Evolutionary conservation across 2,329 filamentous ascomycete species (phyloP).

Genomic region (Talaromyces amestolkiae): DNA sequence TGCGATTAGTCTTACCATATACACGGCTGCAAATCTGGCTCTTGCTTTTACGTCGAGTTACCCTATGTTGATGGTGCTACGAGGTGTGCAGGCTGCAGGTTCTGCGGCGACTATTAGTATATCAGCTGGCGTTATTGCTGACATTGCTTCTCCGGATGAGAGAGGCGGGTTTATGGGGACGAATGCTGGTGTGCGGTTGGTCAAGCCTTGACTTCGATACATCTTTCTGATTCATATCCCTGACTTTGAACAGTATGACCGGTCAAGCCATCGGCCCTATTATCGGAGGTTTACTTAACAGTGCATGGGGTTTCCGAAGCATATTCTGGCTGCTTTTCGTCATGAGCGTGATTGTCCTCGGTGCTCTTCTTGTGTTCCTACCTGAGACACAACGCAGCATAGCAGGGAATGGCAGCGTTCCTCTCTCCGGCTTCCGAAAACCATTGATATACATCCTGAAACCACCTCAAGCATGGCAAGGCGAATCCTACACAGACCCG

Average conservation of each 20-base stretch:
- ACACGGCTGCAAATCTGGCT: constrained; percentile 33
- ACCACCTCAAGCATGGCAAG: background rate
- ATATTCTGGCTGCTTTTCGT: constrained; percentile 36
- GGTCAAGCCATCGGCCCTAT: constrained; percentile 31
- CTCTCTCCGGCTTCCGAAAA: constrained; percentile 20
- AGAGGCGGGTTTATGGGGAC: constrained; percentile 32
- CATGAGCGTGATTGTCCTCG: constrained; percentile 24
- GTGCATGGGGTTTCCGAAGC: constrained; percentile 28
- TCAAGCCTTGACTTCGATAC: background rate
- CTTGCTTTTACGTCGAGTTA: constrained; percentile 33
- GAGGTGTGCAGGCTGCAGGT: constrained; percentile 32
- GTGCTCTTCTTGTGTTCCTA: constrained; percentile 24
- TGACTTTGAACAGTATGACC: constrained; percentile 20
- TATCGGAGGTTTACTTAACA: constrained; percentile 30
- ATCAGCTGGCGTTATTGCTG: constrained; percentile 32
- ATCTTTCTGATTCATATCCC: background rate
- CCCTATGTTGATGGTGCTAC: constrained; percentile 29
- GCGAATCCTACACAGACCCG: background rate
- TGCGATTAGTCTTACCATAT: constrained; percentile 29
- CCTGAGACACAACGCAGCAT: constrained; percentile 36
- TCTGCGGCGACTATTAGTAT: constrained; percentile 30
- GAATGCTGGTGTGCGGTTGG: constrained; percentile 24
- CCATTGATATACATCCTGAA: constrained; percentile 10
- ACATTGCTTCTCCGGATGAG: constrained; percentile 32
- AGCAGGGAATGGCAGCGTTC: constrained; percentile 32